phyloP scores from a whole-genome alignment of 805 yeast species.

The Metschnikowia matae region DNA sequence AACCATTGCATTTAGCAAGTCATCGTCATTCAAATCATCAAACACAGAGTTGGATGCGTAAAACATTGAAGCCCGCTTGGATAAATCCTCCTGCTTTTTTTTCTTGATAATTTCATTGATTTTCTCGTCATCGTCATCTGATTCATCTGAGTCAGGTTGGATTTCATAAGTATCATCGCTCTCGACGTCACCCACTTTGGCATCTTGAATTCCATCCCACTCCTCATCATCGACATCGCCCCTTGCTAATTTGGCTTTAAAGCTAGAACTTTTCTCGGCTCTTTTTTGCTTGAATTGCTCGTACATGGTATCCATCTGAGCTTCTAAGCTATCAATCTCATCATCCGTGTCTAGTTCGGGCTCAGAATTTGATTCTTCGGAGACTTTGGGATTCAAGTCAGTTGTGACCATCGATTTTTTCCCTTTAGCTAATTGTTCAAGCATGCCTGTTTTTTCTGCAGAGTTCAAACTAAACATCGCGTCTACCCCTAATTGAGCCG shows the following conservation, averaged over 20 bases:
- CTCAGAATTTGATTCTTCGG: slow-evolving; percentile 48
- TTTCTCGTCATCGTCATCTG: slow-evolving; percentile 66
- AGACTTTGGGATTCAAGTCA: slow-evolving; percentile 45
- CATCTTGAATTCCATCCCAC: slow-evolving; percentile 69
- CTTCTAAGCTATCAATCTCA: slow-evolving; percentile 68
- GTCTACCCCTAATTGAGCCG: slow-evolving; percentile 74
- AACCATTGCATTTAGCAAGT: slow-evolving; percentile 27
- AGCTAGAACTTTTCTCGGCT: slow-evolving; percentile 66
- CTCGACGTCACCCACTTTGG: slow-evolving; percentile 42
- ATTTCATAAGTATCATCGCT: slow-evolving; percentile 45
- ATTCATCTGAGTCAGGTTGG: slow-evolving; percentile 52
- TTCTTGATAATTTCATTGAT: slow-evolving; percentile 50
- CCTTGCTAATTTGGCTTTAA: slow-evolving; percentile 65
- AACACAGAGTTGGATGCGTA: slow-evolving; percentile 40
- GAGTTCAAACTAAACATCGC: slow-evolving; percentile 74
- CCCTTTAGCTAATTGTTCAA: slow-evolving; percentile 71
- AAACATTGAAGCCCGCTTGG: slow-evolving; percentile 34
- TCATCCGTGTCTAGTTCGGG: slow-evolving; percentile 39
- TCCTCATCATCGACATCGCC: slow-evolving; percentile 72
- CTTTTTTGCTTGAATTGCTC: slow-evolving; percentile 59
- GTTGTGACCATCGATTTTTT: slow-evolving; percentile 52
- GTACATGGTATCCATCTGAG: slow-evolving; percentile 81
- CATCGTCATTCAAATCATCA: slow-evolving; percentile 43
- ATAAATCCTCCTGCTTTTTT: slow-evolving; percentile 31
- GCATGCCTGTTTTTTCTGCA: slow-evolving; percentile 86